Evolutionary conservation across 306 rosid genomes (phyloP).

Genomic region (Senna siamea): DNA sequence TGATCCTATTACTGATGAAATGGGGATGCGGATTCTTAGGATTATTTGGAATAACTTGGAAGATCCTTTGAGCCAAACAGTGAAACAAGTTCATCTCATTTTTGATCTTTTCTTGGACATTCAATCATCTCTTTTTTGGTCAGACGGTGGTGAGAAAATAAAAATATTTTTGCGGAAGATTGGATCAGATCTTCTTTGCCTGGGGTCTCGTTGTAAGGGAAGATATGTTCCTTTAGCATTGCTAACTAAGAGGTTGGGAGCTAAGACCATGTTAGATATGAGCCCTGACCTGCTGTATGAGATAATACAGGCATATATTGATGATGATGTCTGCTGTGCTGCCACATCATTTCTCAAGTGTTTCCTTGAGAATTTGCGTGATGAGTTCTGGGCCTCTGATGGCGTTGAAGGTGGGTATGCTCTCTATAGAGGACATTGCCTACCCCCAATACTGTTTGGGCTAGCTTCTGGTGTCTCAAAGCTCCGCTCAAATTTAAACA

Average conservation of each 20-base stretch:
- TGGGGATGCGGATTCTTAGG: slow-evolving; percentile 76
- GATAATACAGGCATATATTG: slow-evolving; percentile 72
- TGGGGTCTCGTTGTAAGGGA: slow-evolving; percentile 92
- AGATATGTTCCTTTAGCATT: slow-evolving; percentile 91
- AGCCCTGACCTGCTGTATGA: slow-evolving; percentile 65
- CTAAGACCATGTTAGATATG: slow-evolving; percentile 72
- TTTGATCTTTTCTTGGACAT: slow-evolving; percentile 91
- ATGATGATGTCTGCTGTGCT: slow-evolving; percentile 96
- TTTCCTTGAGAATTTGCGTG: slow-evolving; percentile 85
- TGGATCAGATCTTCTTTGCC: slow-evolving; percentile 72
- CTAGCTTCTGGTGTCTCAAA: slow-evolving; percentile 92
- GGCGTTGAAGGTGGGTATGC: slow-evolving; percentile 90
- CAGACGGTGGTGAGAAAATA: slow-evolving; percentile 70
- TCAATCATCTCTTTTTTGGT: slow-evolving; percentile 75
- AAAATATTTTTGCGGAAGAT: slow-evolving; percentile 67
- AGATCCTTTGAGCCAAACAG: slow-evolving; percentile 96
- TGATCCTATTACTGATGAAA: slow-evolving; percentile 80
- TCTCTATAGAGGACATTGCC: slow-evolving; percentile 71
- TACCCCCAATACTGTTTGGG: slow-evolving; percentile 77
- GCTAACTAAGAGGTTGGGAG: slow-evolving; percentile 88
- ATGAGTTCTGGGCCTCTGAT: slow-evolving; percentile 84
- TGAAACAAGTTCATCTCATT: slow-evolving; percentile 89
- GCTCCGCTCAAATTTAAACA: slow-evolving; percentile 89
- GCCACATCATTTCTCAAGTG: slow-evolving; percentile 86
- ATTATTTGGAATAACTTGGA: slow-evolving; percentile 94